Conservation (phyloP, 2,329 filamentous ascomycete species). For the Colletotrichum siamense region DNA sequence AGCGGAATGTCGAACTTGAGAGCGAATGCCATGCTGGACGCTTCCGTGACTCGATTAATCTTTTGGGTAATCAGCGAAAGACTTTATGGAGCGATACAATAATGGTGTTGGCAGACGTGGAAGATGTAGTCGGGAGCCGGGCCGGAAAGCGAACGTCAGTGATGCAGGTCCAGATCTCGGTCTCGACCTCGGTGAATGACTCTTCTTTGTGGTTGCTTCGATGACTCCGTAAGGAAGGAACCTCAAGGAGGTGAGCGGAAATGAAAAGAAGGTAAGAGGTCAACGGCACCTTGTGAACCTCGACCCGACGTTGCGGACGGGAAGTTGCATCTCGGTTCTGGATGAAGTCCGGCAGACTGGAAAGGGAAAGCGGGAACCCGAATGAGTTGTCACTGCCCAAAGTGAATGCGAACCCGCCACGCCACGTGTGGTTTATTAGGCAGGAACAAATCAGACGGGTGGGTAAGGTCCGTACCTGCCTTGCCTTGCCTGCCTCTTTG, state of each 20-base stretch:
- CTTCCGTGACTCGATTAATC: neutral
- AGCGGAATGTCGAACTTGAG: conserved; percentile 37
- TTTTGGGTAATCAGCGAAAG: neutral
- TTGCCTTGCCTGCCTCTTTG: neutral
- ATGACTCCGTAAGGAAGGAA: neutral
- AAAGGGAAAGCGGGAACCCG: neutral
- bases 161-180: neutral
- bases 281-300: neutral
- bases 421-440: neutral
- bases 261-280: neutral
- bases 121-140: neutral
- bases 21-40: neutral
- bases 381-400: neutral
- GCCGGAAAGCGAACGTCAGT: neutral
- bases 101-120: neutral
- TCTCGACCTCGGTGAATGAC: neutral
- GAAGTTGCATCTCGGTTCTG: neutral
- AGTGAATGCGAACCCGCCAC: neutral
- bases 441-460: neutral
- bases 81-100: neutral
- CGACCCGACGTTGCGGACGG: neutral
- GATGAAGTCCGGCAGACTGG: neutral
- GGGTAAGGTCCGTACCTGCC: neutral
- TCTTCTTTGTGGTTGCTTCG: neutral
- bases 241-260: neutral